These are phyloP conservation scores for Monilinia vaccinii-corymbosi DNA, from an alignment of 2,329 filamentous ascomycete species.

Conservation along the genomic window DNA sequence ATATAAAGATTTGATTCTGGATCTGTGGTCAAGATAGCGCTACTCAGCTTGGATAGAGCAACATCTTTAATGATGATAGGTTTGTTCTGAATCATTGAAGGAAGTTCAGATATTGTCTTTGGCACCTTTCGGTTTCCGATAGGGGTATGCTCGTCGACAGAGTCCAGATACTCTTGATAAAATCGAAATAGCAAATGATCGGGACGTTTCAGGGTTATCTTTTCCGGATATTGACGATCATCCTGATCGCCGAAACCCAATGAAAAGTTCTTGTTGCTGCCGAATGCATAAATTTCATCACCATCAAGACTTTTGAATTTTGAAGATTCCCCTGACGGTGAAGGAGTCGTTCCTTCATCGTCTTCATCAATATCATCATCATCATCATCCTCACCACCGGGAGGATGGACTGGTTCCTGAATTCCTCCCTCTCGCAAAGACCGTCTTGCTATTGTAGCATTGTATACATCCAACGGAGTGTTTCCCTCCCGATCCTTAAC, in stretches of 20 bases:
- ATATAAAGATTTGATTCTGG: conserved; percentile 85
- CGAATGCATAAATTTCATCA: conserved; percentile 87
- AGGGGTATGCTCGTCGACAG: conserved; percentile 18
- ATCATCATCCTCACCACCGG: conserved; percentile 29
- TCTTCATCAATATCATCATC: conserved; percentile 31
- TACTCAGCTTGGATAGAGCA: conserved; percentile 84
- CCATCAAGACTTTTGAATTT: conserved; percentile 40
- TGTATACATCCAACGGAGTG: conserved; percentile 88
- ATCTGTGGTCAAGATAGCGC: conserved; percentile 78
- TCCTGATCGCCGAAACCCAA: conserved; percentile 93
- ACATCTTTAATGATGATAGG: conserved; percentile 74
- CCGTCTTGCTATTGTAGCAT: conserved; percentile 74
- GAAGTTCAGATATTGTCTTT: conserved; percentile 45
- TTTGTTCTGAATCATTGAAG: conserved; percentile 60
- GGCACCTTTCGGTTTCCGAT: conserved; percentile 19
- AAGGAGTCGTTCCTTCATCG: conserved; percentile 34
- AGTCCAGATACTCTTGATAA: conserved; percentile 55
- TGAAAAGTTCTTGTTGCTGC: conserved; percentile 91
- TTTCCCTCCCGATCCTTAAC: conserved; percentile 93
- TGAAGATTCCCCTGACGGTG: background rate
- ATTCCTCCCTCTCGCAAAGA: conserved; percentile 39
- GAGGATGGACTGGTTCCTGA: background rate
- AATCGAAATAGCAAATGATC: conserved; percentile 68
- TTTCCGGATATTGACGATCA: conserved; percentile 87
- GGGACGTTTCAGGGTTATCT: conserved; percentile 66